Percentiles rank a stretch among this genome's conserved stretches.
These are phyloP conservation scores for Austropuccinia psidii DNA, from an alignment of 1,284 basidiomycete genomes.

Conservation along the genomic window DNA sequence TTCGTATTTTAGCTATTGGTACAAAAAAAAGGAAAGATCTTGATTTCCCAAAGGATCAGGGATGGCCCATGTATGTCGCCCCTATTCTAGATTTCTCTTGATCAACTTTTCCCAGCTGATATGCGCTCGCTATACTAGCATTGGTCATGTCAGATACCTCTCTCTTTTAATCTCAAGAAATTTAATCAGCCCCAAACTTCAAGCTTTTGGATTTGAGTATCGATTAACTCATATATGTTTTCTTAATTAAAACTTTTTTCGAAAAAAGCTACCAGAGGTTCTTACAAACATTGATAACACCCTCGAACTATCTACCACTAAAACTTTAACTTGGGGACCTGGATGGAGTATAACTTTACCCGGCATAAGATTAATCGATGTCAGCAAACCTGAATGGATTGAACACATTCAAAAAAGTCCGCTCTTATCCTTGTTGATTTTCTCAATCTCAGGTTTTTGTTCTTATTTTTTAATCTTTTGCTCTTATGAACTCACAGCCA, in stretches of 20 bases:
- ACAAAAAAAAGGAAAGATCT: background rate
- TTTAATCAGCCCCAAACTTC: too few relatives aligned
- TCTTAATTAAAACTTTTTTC: too few relatives aligned
- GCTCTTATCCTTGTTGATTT: background rate
- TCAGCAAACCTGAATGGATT: constrained; percentile 36
- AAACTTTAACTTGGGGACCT: background rate
- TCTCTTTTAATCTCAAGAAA: too few relatives aligned
- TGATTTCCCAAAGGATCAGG: background rate
- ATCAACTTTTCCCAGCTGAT: background rate
- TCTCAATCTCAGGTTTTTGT: background rate
- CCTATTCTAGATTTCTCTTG: background rate
- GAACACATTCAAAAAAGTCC: constrained; percentile 35
- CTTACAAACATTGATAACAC: too few relatives aligned
- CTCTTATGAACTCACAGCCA: background rate
- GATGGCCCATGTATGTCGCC: background rate
- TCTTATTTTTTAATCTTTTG: background rate
- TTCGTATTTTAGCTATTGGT: constrained; percentile 6
- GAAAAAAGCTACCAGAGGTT: too few relatives aligned
- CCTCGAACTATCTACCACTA: too few relatives aligned
- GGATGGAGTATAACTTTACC: constrained; percentile 18
- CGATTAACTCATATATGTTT: too few relatives aligned
- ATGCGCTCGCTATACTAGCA: background rate
- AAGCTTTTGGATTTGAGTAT: too few relatives aligned
- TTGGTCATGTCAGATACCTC: background rate
- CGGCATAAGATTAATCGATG: constrained; percentile 20